Conservation (phyloP, 805 yeast species). For the Candida jianshihensis region DNA sequence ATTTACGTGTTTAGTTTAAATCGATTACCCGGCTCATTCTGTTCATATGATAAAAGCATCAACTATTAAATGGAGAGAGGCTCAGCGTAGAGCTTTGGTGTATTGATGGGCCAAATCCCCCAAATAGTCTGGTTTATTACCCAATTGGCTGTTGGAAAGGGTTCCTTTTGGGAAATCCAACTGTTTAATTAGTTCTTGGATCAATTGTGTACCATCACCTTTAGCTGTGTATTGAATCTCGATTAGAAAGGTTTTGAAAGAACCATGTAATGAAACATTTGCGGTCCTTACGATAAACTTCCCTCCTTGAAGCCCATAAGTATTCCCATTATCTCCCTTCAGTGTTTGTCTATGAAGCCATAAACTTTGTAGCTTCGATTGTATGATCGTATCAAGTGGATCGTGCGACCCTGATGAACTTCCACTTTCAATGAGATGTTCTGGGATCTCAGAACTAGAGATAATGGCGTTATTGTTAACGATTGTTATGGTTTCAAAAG, state of each 20-base stretch:
- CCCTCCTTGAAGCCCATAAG: constrained; percentile 43
- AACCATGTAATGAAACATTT: constrained; percentile 69
- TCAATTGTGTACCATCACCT: constrained; percentile 5
- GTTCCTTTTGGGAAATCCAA: constrained; percentile 34
- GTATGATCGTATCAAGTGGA: constrained; percentile 47
- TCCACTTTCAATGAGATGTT: constrained; percentile 34
- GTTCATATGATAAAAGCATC: neutral
- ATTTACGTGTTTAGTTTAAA: too few relatives aligned
- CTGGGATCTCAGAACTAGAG: constrained; percentile 22
- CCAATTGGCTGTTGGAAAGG: constrained; percentile 28
- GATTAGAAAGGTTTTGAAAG: constrained; percentile 61
- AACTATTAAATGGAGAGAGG: neutral
- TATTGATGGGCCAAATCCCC: constrained; percentile 11
- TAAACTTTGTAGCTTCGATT: constrained; percentile 53
- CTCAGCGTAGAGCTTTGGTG: constrained; percentile 1
- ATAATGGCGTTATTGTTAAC: constrained; percentile 23
- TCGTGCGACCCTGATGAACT: constrained; percentile 51
- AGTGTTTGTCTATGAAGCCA: constrained; percentile 67
- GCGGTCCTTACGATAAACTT: constrained; percentile 50
- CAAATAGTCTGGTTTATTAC: constrained; percentile 8
- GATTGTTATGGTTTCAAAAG: constrained; percentile 12
- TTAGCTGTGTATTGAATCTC: constrained; percentile 30
- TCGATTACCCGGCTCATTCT: too few relatives aligned
- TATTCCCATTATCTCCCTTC: constrained; percentile 69
- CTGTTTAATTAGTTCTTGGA: constrained; percentile 24